A percentile compares a stretch with the other conserved stretches of the same genome.
phyloP scores from a whole-genome alignment of 176 grass and related monocot genomes.

The Cymbopogon citratus region DNA sequence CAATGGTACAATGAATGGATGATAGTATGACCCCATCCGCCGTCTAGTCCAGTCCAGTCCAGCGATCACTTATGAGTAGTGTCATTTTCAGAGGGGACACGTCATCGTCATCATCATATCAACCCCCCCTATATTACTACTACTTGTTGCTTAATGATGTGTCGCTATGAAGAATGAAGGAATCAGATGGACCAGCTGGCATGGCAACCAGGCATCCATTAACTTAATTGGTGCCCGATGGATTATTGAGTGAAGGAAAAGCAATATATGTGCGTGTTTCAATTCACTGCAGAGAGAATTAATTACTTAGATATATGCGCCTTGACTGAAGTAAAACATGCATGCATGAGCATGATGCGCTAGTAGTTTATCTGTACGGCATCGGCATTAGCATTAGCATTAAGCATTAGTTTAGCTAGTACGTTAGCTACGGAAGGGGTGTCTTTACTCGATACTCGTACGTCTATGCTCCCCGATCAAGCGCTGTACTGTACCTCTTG shows the following conservation, averaged over 20 bases:
- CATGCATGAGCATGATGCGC: too few relatives aligned
- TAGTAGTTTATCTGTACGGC: too few relatives aligned
- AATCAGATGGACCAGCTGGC: slow-evolving; percentile 13
- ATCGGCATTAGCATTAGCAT: neutral
- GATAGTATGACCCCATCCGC: neutral
- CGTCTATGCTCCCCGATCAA: neutral
- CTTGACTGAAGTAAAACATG: too few relatives aligned
- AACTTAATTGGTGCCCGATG: too few relatives aligned
- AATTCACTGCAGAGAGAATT: too few relatives aligned
- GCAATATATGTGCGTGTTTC: too few relatives aligned
- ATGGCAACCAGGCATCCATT: too few relatives aligned
- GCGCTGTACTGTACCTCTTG: too few relatives aligned
- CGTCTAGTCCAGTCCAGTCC: neutral
- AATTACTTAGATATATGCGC: too few relatives aligned
- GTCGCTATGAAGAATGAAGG: neutral
- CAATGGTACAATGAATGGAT: neutral
- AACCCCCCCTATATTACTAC: neutral
- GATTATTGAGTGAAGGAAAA: too few relatives aligned
- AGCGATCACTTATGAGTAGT: neutral
- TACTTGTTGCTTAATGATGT: slow-evolving; percentile 13
- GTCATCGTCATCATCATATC: neutral
- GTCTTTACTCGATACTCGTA: too few relatives aligned
- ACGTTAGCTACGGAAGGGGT: neutral
- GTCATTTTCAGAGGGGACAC: neutral
- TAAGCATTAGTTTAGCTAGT: too few relatives aligned